Evolutionary conservation across 2,329 filamentous ascomycete species (phyloP), one percentile per base, ranked within the genome.

Genomic region (Apiospora saccharicola): DNA sequence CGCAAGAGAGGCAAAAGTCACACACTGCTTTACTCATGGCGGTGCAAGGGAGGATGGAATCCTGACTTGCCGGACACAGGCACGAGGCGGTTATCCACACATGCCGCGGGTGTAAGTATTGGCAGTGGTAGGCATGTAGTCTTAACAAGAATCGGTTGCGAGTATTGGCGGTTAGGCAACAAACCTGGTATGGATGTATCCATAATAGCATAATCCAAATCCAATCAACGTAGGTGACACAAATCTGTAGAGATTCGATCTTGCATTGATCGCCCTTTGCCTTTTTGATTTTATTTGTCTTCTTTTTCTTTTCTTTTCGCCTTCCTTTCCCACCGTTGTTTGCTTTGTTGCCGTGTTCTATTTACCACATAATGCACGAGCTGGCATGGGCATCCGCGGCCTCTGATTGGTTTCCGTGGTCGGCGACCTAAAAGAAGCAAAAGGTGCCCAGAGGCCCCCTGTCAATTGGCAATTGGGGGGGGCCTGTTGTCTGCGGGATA

Each of bases 371-470:
- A 34, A 22, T 57, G 26, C 30, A 22, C 19, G 14, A 30, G 34
- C 30, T 37, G 51, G 12, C 22, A n/a, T 53, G 51, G 13, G 26
- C 26, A 64, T 34, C 6, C 6, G 53, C 30, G 53, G 30, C 7
- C 3, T 41, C 57, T 64, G 34, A 64, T 64, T 64, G 57, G 57
- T 3, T n/a, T 2, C 3, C 8, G 10, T 64, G 57, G 57, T 64
- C 57, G 57, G 57, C 57, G 57, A 64, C 57, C 34, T 24, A 8
- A 24, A 61, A 64, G 19, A 64, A 64, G 57, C 57, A 64, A 41
- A 64, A n/a, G 41, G 12, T 12, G 34, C 46, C 46, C 16, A 22
- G 16, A 6, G 8, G 1, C 46, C 19, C 46, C 46, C 6, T 47
- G 57, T 37, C 26, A 7, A 10, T 22, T 6, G 53, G 26, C 53